Conservation (phyloP, 768 basidiomycete genomes). For the Suillus decipiens region DNA sequence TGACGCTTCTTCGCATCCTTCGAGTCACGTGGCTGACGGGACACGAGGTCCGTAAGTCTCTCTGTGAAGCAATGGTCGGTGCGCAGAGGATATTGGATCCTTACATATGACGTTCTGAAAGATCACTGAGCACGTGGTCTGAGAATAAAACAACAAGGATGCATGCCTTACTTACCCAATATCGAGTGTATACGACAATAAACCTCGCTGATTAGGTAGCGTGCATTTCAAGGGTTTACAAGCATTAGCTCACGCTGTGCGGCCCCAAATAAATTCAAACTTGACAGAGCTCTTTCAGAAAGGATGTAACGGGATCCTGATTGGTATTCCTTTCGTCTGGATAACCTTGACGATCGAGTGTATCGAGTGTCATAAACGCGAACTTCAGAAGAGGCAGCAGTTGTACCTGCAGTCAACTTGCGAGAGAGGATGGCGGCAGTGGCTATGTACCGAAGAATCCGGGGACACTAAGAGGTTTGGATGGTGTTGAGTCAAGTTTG, state of each 20-base stretch:
- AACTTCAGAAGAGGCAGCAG: conserved; percentile 45
- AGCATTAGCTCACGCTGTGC: conserved; percentile 80
- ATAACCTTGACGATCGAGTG: conserved; percentile 92
- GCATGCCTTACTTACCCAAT: conserved; percentile 59
- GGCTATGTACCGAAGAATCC: conserved; percentile 93
- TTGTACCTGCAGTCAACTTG: conserved; percentile 57
- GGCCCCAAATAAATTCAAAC: conserved; percentile 94
- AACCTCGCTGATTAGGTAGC: conserved; percentile 94
- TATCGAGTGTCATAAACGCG: conserved; percentile 79
- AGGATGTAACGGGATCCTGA: conserved; percentile 88
- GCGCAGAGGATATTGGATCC: no score
- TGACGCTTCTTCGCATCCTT: no score
- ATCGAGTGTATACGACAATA: conserved; percentile 87
- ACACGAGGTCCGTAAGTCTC: no score
- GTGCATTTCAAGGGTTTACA: conserved; percentile 92
- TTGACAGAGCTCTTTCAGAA: conserved; percentile 90
- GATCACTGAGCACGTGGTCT: conserved; percentile 54
- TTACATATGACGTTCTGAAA: conserved; percentile 92
- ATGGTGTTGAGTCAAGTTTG: conserved; percentile 98
- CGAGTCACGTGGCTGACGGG: no score
- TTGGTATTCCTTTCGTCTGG: conserved; percentile 89
- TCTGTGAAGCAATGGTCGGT: no score
- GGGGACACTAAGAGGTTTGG: conserved; percentile 85
- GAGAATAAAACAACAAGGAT: neutral
- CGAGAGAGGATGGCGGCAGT: conserved; percentile 92